Evolutionary conservation across 331 rosid species (phyloP).

Genomic region (Malus hybrid): DNA sequence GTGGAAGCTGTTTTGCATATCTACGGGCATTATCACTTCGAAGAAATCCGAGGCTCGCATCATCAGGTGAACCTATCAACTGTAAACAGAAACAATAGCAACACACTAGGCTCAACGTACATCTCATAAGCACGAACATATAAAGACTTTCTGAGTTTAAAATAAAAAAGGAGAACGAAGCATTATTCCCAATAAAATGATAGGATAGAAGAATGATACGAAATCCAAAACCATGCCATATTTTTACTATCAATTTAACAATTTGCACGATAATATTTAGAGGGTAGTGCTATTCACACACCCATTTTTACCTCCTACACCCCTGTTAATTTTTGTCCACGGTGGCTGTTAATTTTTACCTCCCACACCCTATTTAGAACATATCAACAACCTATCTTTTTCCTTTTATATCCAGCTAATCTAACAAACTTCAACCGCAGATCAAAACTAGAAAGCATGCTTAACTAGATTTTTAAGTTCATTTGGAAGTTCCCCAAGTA

Average conservation of each 20-base stretch:
- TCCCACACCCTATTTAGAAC: neutral
- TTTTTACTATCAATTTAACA: neutral
- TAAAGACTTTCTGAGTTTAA: neutral
- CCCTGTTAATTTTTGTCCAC: too few species aligned
- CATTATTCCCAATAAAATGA: neutral
- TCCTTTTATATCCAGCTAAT: neutral
- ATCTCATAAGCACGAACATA: constrained; percentile 10
- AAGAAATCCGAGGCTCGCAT: constrained; percentile 84
- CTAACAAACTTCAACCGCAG: neutral
- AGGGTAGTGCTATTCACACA: too few species aligned
- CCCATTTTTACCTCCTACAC: too few species aligned
- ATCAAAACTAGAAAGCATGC: neutral
- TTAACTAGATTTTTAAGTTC: neutral
- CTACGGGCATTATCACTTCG: constrained; percentile 88
- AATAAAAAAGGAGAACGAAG: neutral
- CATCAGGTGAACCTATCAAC: constrained; percentile 94
- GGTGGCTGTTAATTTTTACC: too few species aligned
- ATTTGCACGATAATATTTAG: neutral
- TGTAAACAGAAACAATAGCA: constrained; percentile 24
- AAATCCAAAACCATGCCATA: neutral
- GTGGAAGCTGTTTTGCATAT: constrained; percentile 86
- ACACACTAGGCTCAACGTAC: constrained; percentile 14
- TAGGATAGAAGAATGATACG: neutral
- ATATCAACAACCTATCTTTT: neutral
- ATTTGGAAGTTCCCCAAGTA: constrained; percentile 6